These are phyloP conservation scores for Arxiozyma slooffiae DNA, from an alignment of 1,139 yeast species.

Conservation along the genomic window DNA sequence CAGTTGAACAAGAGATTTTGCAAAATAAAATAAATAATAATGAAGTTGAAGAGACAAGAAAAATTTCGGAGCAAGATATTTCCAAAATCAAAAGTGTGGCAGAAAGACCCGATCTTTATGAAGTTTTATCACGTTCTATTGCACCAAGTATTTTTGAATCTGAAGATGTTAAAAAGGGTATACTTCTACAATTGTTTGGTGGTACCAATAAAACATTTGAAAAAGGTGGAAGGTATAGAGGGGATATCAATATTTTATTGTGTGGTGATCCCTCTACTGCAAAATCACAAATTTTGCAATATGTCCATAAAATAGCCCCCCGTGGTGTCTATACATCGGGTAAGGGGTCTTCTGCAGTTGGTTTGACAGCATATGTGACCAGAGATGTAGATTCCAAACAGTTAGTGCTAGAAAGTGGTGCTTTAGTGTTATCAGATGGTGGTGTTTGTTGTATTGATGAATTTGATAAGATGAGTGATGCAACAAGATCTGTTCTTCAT, in stretches of 20 bases:
- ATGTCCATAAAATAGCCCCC: conserved; percentile 95
- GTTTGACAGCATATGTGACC: conserved; percentile 93
- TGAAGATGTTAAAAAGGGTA: conserved; percentile 95
- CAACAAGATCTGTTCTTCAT: conserved; percentile 89
- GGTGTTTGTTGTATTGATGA: conserved; percentile 99
- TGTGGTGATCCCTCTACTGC: conserved; percentile 99
- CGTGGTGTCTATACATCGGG: conserved; percentile 97
- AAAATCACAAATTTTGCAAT: conserved; percentile 85
- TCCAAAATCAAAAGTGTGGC: conserved; percentile 52
- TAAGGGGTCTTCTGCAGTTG: conserved; percentile 98
- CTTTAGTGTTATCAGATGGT: conserved; percentile 91
- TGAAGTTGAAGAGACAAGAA: conserved; percentile 62
- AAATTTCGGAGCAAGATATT: conserved; percentile 59
- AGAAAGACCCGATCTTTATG: conserved; percentile 69
- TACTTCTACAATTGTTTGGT: conserved; percentile 82
- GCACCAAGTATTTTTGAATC: conserved; percentile 95
- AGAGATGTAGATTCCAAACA: conserved; percentile 91
- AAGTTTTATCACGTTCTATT: conserved; percentile 76
- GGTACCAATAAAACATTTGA: conserved; percentile 84
- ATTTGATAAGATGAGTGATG: conserved; percentile 92
- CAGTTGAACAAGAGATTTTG: conserved; percentile 48
- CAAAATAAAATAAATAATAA: conserved; percentile 34
- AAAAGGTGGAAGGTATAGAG: conserved; percentile 92
- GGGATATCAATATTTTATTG: conserved; percentile 79
- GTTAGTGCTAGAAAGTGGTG: conserved; percentile 90